Base-by-base conservation (phyloP, 2,329 filamentous ascomycete genomes). In the Epicoccum nigrum region DNA sequence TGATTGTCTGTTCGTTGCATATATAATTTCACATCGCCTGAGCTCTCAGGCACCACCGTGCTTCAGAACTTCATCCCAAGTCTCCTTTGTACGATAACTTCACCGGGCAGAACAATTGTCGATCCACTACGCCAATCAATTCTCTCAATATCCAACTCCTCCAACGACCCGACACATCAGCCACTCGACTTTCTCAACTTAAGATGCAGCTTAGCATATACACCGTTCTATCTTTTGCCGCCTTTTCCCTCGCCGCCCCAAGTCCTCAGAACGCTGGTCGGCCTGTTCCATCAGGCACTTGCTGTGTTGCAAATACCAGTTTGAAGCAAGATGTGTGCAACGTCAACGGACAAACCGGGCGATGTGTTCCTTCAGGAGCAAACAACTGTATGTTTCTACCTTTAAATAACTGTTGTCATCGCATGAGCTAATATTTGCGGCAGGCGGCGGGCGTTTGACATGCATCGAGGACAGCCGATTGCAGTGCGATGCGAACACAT, bases 291-390 rank as follows among this genome's bases (percentile, higher is more conserved):
- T 59, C 34, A 1, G 65, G 65, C 28, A 44, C 57, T 4, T 69
- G 65, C 58, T 69, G 65, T 30, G 45, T 55, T 2, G 54, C 65
- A 4, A 63, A 62, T 52, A 62, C 63, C n/a, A 61, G 55, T 37
- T 53, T 67, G 55, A 67, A 68, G 57, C 64, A 68, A 47, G 65
- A 67, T 37, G 64, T 69, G 13, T 68, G 65, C 56, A 63, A 60
- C 13, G 62, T 67, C 27, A 67, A 67, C 17, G 65, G 65, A 9
- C 48, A 53, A 28, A 62, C 45, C 19, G 65, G 65, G 9, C 60
- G 64, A 15, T 69, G 65, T 34, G 63, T 69, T 17, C 65, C 64
- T 13, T 61, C 60, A 17, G 55, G 27, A 8, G 45, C 59, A 23
- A 63, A 63, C 41, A 59, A 60, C 47, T 69, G 64, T 67, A 53